These are phyloP conservation scores for Pichia deserticola DNA, from an alignment of 805 yeast genomes.

Conservation along the genomic window DNA sequence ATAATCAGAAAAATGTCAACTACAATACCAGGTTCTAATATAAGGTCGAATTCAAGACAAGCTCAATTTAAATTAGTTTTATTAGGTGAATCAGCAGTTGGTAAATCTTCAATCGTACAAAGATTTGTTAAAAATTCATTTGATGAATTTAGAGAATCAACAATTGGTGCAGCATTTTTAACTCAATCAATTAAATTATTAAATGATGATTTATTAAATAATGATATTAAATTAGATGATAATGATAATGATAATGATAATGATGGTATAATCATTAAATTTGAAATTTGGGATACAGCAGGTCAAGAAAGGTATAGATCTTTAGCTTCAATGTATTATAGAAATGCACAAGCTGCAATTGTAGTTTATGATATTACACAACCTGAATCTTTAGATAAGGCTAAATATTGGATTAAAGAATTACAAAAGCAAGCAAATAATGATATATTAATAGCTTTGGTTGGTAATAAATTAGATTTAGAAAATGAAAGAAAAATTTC, in stretches of 20 bases:
- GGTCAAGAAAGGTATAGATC: constrained; percentile 78
- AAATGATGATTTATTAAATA: constrained; percentile 25
- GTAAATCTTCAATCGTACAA: constrained; percentile 59
- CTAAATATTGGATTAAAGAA: constrained; percentile 73
- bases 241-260: not conserved
- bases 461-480: constrained; percentile 73
- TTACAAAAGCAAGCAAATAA: constrained; percentile 72
- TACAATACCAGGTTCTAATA: too few species aligned
- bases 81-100: constrained; percentile 57
- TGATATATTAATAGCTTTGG: constrained; percentile 69
- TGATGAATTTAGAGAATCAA: constrained; percentile 67
- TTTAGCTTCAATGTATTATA: constrained; percentile 75
- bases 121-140: constrained; percentile 68
- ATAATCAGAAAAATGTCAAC: too few species aligned
- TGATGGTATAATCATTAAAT: constrained; percentile 35
- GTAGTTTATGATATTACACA: constrained; percentile 73
- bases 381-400: constrained; percentile 57
- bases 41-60: not conserved
- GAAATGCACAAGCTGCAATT: constrained; percentile 74
- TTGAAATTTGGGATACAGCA: constrained; percentile 67
- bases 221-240: constrained; percentile 18
- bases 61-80: constrained; percentile 57
- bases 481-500: constrained; percentile 40
- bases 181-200: constrained; percentile 46
- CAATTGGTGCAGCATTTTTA: constrained; percentile 79